Conservation (phyloP, 495 filamentous ascomycete genomes). For the Xylaria palmicola region DNA sequence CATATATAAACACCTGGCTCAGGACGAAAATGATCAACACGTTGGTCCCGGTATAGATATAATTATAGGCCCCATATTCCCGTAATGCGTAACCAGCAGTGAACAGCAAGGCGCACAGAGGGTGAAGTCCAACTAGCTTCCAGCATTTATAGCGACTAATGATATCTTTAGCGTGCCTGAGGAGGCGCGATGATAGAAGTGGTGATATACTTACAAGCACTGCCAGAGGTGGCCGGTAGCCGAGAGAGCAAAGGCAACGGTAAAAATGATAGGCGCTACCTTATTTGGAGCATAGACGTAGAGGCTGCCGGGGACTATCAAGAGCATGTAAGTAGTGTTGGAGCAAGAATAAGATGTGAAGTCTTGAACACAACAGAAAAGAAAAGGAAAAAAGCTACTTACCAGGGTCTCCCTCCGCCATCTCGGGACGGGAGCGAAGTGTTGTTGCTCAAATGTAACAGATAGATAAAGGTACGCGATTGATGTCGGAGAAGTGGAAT, state of each 20-base stretch:
- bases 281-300: constrained; percentile 36
- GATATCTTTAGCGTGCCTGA: background rate
- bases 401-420: constrained; percentile 30
- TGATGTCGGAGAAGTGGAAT: background rate
- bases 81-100: constrained; percentile 31
- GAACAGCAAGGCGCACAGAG: constrained; percentile 28
- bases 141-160: constrained; percentile 30
- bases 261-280: constrained; percentile 32
- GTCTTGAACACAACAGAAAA: background rate
- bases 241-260: constrained; percentile 23
- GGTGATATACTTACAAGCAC: constrained; percentile 26
- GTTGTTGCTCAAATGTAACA: background rate
- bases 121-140: constrained; percentile 28
- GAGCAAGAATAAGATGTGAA: background rate
- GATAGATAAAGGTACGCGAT: background rate
- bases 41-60: constrained; percentile 24
- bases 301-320: constrained; percentile 28
- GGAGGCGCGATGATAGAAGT: background rate
- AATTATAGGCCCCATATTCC: constrained; percentile 34
- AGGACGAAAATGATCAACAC: constrained; percentile 24
- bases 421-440: background rate
- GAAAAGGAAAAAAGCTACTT: constrained; percentile 11
- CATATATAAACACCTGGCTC: constrained; percentile 33
- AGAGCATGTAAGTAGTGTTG: background rate
- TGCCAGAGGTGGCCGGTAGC: constrained; percentile 32